Evolutionary conservation across 805 yeast genomes (phyloP).

Genomic region (Yarrowia sp.): DNA sequence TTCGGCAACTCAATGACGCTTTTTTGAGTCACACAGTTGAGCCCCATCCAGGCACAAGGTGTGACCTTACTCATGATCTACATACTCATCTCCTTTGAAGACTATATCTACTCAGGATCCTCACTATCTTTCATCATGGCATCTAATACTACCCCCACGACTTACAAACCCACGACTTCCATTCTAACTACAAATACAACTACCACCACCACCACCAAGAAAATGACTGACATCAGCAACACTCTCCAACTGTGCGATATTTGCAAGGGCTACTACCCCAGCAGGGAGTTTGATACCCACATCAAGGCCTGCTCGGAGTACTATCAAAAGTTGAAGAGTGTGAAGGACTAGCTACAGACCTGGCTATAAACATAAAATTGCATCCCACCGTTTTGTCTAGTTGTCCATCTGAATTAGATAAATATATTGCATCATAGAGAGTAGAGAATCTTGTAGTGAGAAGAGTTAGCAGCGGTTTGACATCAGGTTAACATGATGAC

Average conservation of each 20-base stretch:
- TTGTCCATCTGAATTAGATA: too few species aligned
- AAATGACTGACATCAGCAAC: background rate
- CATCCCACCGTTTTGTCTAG: too few species aligned
- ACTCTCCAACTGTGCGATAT: conserved; percentile 14
- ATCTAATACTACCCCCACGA: background rate
- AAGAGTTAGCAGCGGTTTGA: too few species aligned
- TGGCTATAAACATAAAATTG: too few species aligned
- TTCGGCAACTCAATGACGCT: too few species aligned
- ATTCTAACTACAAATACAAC: background rate
- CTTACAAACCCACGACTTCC: background rate
- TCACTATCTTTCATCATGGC: background rate
- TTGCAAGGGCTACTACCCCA: conserved; percentile 30
- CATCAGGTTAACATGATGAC: too few species aligned
- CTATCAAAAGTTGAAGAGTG: conserved; percentile 30
- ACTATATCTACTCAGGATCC: conserved; percentile 1
- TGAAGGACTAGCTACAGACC: background rate
- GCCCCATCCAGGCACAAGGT: too few species aligned
- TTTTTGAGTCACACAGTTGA: too few species aligned
- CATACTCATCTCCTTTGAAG: too few species aligned
- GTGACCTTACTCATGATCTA: too few species aligned
- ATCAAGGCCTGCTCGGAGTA: conserved; percentile 23
- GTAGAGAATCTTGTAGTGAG: too few species aligned
- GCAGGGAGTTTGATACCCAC: conserved; percentile 1
- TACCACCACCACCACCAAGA: background rate
- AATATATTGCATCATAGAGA: too few species aligned